Evolutionary conservation across 2,329 filamentous ascomycete genomes (phyloP).

Genomic region (Clonostachys rosea): DNA sequence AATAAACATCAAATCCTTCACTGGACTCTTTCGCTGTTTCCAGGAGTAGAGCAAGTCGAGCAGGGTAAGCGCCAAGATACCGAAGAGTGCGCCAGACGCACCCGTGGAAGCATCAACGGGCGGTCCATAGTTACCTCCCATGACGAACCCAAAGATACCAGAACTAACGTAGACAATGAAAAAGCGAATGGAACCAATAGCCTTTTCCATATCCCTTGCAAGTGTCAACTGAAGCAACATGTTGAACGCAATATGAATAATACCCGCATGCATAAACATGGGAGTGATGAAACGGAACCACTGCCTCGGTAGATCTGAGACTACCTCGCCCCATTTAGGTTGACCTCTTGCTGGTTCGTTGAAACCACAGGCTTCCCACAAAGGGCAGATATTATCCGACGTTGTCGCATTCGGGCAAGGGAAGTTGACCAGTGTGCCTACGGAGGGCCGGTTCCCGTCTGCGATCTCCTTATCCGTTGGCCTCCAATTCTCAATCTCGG

Average conservation of each 20-base stretch:
- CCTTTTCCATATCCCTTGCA: conserved; percentile 85
- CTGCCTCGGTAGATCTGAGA: conserved; percentile 38
- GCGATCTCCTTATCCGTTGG: not conserved
- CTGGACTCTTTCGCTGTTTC: conserved; percentile 70
- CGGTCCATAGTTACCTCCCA: conserved; percentile 90
- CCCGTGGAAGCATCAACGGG: conserved; percentile 79
- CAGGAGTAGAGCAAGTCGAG: conserved; percentile 93
- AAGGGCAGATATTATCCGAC: conserved; percentile 54
- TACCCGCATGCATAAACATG: conserved; percentile 90
- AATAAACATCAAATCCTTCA: conserved; percentile 84
- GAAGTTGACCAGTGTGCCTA: conserved; percentile 45
- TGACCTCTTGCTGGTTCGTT: conserved; percentile 31
- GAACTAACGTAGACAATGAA: conserved; percentile 83
- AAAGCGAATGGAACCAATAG: conserved; percentile 85
- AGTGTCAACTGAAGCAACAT: conserved; percentile 86
- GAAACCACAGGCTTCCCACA: conserved; percentile 83
- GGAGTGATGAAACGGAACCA: conserved; percentile 96
- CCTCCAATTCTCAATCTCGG: conserved; percentile 52
- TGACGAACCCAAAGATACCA: conserved; percentile 92
- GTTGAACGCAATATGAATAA: conserved; percentile 96
- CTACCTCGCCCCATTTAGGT: not conserved
- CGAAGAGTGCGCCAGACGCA: conserved; percentile 86
- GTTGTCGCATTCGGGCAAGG: conserved; percentile 71
- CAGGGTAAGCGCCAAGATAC: conserved; percentile 81
- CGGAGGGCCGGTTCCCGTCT: conserved; percentile 7